Evolutionary conservation across 2,329 filamentous ascomycete genomes (phyloP), one percentile per base, ranked within the genome.

Genomic region (Botrytis paeoniae): DNA sequence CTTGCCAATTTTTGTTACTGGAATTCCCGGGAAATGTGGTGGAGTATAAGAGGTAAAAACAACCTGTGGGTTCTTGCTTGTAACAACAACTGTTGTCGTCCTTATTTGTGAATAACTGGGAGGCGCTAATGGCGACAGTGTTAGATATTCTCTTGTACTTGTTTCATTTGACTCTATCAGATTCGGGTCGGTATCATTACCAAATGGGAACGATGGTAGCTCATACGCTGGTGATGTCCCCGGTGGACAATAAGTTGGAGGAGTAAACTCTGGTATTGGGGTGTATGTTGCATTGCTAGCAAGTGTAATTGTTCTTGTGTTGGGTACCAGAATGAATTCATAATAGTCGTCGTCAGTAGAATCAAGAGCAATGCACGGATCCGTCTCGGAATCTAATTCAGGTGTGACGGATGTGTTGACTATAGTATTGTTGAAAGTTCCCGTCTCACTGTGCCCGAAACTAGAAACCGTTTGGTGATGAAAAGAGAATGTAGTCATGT

Each of bases 281-380:
- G 54, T 62, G n/a, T 74, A 74, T 10, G 75, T 72, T 16, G 69
- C 72, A 20, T 77, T 73, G 3, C 60, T 35, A 69, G 77, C 76
- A 14, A 63, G 64, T n/a, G 62, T 79, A 16, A 76, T 71, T 32
- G 77, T 79, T 22, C 71, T 78, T 2, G 78, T 78, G 61, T 79
- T 80, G 25, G 78, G 77, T 18, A 77, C 35, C 29, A 80, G 73
- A 63, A 63, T 63, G n/a, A 63, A 63, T n/a, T 63, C 61, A 41
- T 43, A 63, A 29, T 43, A 63, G 10, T 43, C 39, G 12, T 63
- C 57, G 22, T 61, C 29, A 10, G 60, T 39, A 18, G 45, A 35
- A 29, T 71, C 48, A 51, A 22, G 35, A 7, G 35, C 29, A 63
- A 71, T 71, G 43, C 59, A 71, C 7, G 29, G 12, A 29, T 25